Base-by-base conservation (phyloP, 1,284 basidiomycete genomes). In the Anthracocystis walkeri region DNA sequence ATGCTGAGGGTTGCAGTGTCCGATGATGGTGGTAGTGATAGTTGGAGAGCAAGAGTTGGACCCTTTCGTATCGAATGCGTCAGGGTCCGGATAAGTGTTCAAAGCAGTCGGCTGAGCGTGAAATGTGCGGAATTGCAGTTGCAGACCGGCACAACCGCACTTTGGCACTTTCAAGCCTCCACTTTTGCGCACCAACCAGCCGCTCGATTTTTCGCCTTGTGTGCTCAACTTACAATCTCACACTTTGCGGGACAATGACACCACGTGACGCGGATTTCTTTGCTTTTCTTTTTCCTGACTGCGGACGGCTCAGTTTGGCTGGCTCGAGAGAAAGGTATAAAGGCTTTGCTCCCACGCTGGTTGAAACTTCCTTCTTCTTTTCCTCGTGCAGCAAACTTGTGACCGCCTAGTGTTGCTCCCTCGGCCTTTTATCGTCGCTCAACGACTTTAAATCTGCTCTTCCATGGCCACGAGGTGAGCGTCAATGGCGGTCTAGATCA, bases 331-430 rank as follows among this genome's bases (percentile, higher is more conserved):
- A n/a, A n/a, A 8, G 14, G 42, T 42, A 58, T 33, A 65, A 71
- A 62, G 20, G 18, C 16, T 7, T 18, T 14, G 16, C 40, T 21
- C 23, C 16, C 33, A 21, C 20, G 10, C 41, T 16, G 23, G 12
- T 16, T 16, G 14, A 65, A 31, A 20, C n/a, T 20, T 58, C 53
- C 63, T 74, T 48, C 72, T 69, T 75, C 72, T 63, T 56, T 53
- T 75, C 72, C 66, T 69, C 52, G 72, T 75, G 72, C 72, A 75
- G 72, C 72, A 75, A 75, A 75, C 72, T 65, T 61, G 21, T 56
- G 72, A 65, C 72, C 66, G 62, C 66, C 72, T 75, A 68, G 72
- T 75, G 72, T 75, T 75, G 72, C 72, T 75, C 72, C 72, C 72
- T 75, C 72, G 66, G 66, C 72, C 65, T 64, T 58, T 51, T 58